A percentile compares a stretch with the other conserved stretches of the same genome.
phyloP scores from a whole-genome alignment of 2,329 filamentous ascomycete species.

The Madurella mycetomatis region DNA sequence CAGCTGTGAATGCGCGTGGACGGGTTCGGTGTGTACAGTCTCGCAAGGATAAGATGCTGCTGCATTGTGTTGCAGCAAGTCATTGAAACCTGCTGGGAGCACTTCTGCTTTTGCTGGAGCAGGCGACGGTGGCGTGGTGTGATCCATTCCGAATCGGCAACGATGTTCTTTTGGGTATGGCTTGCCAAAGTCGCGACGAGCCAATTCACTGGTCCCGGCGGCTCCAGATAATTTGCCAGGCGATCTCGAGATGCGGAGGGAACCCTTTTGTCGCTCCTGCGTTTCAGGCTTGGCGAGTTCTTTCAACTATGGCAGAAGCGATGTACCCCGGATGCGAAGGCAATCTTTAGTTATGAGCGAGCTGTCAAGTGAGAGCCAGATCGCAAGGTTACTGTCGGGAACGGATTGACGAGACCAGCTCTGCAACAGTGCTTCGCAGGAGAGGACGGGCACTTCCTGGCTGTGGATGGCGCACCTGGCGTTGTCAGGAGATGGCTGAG shows the following conservation, averaged over 20 bases:
- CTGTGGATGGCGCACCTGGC: conserved; percentile 17
- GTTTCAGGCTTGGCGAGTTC: conserved; percentile 1
- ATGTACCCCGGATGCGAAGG: not conserved
- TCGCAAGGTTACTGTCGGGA: conserved; percentile 3
- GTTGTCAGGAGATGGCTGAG: conserved; percentile 17
- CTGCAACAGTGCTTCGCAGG: conserved; percentile 7
- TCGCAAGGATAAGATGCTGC: conserved; percentile 28
- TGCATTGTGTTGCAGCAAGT: conserved; percentile 43
- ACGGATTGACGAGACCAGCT: conserved; percentile 15
- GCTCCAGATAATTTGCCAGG: too few species aligned
- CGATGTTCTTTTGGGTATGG: conserved; percentile 12
- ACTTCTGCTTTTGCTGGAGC: conserved; percentile 38
- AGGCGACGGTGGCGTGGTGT: conserved; percentile 42
- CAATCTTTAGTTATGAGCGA: conserved; percentile 5
- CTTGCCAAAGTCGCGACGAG: not conserved
- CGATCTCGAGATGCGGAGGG: too few species aligned
- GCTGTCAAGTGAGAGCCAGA: conserved; percentile 13
- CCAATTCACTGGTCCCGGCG: not conserved
- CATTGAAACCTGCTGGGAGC: conserved; percentile 40
- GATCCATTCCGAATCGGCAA: conserved; percentile 32
- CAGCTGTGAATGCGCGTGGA: conserved; percentile 34
- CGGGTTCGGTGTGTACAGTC: conserved; percentile 26
- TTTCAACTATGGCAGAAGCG: conserved; percentile 2
- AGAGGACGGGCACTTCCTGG: conserved; percentile 7
- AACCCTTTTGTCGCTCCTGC: not conserved